These are phyloP conservation scores for Emergomyces pasteurianus DNA, from an alignment of 2,329 filamentous ascomycete species.

Conservation along the genomic window DNA sequence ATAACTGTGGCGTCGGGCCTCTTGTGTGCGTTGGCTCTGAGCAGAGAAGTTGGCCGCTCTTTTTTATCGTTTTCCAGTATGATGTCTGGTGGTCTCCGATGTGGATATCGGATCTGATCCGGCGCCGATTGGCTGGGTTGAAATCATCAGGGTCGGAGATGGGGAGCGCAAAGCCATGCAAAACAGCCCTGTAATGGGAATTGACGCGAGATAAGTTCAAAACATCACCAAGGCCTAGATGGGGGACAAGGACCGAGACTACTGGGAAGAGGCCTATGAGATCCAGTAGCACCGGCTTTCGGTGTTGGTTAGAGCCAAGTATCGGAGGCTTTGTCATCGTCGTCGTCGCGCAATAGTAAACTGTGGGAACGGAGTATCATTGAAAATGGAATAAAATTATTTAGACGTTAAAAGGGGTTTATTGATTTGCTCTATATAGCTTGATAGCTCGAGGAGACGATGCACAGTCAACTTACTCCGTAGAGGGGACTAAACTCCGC, in stretches of 20 bases:
- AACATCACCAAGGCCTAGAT: slow-evolving; percentile 18
- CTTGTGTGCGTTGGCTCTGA: slow-evolving; percentile 16
- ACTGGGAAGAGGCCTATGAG: slow-evolving; percentile 19
- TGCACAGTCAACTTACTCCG: too few species aligned
- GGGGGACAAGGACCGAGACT: slow-evolving; percentile 13
- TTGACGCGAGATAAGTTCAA: slow-evolving; percentile 17
- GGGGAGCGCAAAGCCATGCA: slow-evolving; percentile 18
- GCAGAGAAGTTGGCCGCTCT: slow-evolving; percentile 14
- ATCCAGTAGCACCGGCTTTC: slow-evolving; percentile 13
- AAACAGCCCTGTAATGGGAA: slow-evolving; percentile 14
- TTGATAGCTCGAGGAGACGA: neutral
- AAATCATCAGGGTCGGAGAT: neutral
- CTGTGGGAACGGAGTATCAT: neutral
- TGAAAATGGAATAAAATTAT: neutral
- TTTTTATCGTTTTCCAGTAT: slow-evolving; percentile 20
- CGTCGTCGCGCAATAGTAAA: neutral
- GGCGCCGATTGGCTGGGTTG: neutral
- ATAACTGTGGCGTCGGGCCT: slow-evolving; percentile 13
- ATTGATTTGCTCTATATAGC: neutral
- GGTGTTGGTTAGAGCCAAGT: neutral
- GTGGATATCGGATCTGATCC: slow-evolving; percentile 13
- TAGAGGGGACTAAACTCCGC: neutral
- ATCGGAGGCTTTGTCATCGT: neutral
- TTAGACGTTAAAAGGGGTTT: neutral
- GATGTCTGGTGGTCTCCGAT: slow-evolving; percentile 19